These are phyloP conservation scores for Fraxinus albicans DNA, from an alignment of 305 asterid species.

Conservation along the genomic window DNA sequence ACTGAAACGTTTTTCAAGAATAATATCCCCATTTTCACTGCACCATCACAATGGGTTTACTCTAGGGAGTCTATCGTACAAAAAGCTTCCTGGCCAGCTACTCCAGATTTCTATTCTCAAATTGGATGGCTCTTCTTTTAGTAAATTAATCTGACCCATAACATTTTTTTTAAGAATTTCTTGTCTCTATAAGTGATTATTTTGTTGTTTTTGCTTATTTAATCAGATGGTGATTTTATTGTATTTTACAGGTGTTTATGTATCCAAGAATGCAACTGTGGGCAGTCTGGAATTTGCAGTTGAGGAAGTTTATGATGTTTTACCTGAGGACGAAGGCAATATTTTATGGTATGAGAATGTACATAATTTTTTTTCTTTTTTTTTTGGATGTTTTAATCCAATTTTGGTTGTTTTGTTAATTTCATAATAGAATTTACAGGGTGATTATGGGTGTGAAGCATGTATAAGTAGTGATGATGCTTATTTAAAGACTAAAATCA, in stretches of 20 bases:
- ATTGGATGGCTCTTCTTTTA: slow-evolving; percentile 62
- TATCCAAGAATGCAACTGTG: slow-evolving; percentile 57
- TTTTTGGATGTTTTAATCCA: background rate
- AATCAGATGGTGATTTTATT: background rate
- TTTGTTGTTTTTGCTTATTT: background rate
- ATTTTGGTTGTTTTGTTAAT: background rate
- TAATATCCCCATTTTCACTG: slow-evolving; percentile 32
- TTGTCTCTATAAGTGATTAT: background rate
- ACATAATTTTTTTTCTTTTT: no score
- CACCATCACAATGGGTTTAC: slow-evolving; percentile 3
- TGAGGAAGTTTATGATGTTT: slow-evolving; percentile 43
- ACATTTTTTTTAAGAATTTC: background rate
- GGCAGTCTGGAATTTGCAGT: slow-evolving; percentile 46
- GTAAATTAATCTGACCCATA: slow-evolving; percentile 27
- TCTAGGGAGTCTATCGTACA: slow-evolving; percentile 30
- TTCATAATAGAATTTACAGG: background rate
- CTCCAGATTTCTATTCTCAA: slow-evolving; percentile 56
- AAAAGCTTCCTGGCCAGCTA: slow-evolving; percentile 50
- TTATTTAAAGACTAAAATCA: no score
- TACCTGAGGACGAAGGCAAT: slow-evolving; percentile 32
- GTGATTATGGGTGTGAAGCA: no score
- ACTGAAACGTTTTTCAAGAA: slow-evolving; percentile 9
- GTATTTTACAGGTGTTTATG: slow-evolving; percentile 41
- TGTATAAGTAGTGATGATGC: no score
- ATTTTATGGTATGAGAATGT: slow-evolving; percentile 42